Evolutionary conservation across 2,329 filamentous ascomycete species (phyloP).

Genomic region (Cladosporium sp.): DNA sequence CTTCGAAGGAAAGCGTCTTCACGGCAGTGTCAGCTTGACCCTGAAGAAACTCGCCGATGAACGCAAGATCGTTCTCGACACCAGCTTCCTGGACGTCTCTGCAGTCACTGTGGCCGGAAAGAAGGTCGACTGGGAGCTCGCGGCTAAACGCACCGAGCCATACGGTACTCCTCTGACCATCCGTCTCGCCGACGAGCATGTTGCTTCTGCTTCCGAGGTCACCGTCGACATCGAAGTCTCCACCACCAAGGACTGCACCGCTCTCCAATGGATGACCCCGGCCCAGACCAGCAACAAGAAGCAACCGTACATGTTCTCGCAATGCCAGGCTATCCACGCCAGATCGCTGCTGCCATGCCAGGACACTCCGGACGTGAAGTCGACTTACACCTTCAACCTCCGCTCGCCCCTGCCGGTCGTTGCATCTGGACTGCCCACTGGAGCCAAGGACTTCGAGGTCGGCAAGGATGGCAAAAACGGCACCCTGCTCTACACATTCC

Average conservation of each 20-base stretch:
- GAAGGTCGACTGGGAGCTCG: slow-evolving; percentile 62
- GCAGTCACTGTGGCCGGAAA: slow-evolving; percentile 64
- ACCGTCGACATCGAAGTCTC: slow-evolving; percentile 44
- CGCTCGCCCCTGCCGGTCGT: slow-evolving; percentile 83
- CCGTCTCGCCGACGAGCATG: slow-evolving; percentile 41
- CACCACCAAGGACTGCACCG: slow-evolving; percentile 84
- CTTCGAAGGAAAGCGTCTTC: slow-evolving; percentile 71
- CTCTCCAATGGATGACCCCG: slow-evolving; percentile 90
- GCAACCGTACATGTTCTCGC: slow-evolving; percentile 95
- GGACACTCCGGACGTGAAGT: slow-evolving; percentile 95
- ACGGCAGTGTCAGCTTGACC: slow-evolving; percentile 68
- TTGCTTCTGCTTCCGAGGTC: slow-evolving; percentile 28
- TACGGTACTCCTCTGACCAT: slow-evolving; percentile 68
- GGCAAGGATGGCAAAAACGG: slow-evolving; percentile 48
- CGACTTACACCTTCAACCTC: slow-evolving; percentile 85
- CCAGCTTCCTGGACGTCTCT: slow-evolving; percentile 71
- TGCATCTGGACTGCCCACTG: slow-evolving; percentile 69
- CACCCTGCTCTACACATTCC: slow-evolving; percentile 69
- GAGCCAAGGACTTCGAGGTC: slow-evolving; percentile 45
- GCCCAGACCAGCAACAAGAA: slow-evolving; percentile 93
- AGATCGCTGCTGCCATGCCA: slow-evolving; percentile 93
- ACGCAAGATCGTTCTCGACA: slow-evolving; percentile 75
- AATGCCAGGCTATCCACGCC: slow-evolving; percentile 94
- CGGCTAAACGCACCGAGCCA: slow-evolving; percentile 60
- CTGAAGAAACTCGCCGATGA: slow-evolving; percentile 69